These are phyloP conservation scores for Calycina herbarum DNA, from an alignment of 2,329 filamentous ascomycete species.

Conservation along the genomic window DNA sequence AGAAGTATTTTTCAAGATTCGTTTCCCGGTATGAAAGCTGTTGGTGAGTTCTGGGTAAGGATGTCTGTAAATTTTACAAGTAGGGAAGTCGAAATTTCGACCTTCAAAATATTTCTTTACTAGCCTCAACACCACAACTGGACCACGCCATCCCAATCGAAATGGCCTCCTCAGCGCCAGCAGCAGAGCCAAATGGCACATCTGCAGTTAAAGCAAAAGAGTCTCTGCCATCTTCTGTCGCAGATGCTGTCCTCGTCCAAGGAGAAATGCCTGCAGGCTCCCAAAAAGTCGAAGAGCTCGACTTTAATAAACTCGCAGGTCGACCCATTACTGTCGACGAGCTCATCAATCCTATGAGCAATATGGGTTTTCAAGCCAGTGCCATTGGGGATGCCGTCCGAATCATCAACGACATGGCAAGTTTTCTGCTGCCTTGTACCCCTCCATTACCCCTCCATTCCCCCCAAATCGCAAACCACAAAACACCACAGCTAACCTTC, in stretches of 20 bases:
- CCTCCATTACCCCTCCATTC: constrained; percentile 24
- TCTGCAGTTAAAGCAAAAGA: constrained; percentile 34
- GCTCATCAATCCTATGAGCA: constrained; percentile 75
- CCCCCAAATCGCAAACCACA: not conserved
- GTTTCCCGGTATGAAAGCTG: not conserved
- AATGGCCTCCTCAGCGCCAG: constrained; percentile 6
- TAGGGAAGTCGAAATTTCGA: not conserved
- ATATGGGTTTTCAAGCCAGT: constrained; percentile 83
- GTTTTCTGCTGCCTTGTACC: constrained; percentile 8
- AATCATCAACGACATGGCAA: constrained; percentile 95
- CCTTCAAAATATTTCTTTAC: not conserved
- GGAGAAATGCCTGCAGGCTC: constrained; percentile 76
- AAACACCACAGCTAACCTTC: not conserved
- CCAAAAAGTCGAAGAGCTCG: constrained; percentile 83
- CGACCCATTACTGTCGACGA: constrained; percentile 81
- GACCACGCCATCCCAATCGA: not conserved
- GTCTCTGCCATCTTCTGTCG: constrained; percentile 60
- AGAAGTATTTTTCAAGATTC: not conserved
- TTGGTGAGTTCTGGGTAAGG: not conserved
- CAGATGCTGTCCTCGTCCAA: constrained; percentile 79
- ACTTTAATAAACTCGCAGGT: constrained; percentile 80
- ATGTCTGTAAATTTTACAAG: not conserved
- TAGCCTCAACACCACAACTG: not conserved
- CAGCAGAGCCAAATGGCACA: not conserved
- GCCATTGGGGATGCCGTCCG: constrained; percentile 83